Evolutionary conservation across 345 rosid genomes (phyloP), one percentile per base, ranked within the genome.

Genomic region (Populus simonii): DNA sequence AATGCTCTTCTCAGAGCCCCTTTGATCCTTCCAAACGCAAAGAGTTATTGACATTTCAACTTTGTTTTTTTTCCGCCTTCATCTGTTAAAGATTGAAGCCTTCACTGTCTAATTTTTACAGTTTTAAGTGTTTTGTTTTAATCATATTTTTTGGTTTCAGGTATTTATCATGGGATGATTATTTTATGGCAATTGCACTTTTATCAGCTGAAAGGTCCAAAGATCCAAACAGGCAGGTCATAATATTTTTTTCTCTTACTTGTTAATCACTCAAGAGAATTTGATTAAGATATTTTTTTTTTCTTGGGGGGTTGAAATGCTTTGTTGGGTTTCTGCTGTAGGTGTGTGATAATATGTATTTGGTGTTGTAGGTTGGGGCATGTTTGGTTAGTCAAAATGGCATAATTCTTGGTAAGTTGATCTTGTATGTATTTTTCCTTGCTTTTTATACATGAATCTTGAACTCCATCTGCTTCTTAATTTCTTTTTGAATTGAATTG

Each of bases 221-320:
- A 82, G 98, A 94, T 84, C 97, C 98, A 25, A 90, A 95, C 88
- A 92, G 99, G 87, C 98, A 93, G 97, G 99, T 95, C 84, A 72
- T 77, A 17, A 3, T 72, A 29, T 47, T 18, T 65, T 33, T 17
- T 22, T 78, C 53, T 51, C 7, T 47, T 25, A 7, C 35, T 11
- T 7, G 29, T 18, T 53, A 17, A 20, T 9, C 35, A 35, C 2
- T 8, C 31, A 36, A 3, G 1, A 27, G 31, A 8, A 16, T 22
- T 39, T 31, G 31, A 13, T 74, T 69, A 13, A 2, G 18, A 17
- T 35, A 8, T 51, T 51, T 17, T 47, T 66, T 66, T 45, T 29
- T 61, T 13, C 27, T 29, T 39, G 3, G 4, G 3, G n/a, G 1
- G 1, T 10, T 22, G 25, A 43, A 45, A 7, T 61, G 20, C 27